Base-by-base conservation (phyloP, 768 basidiomycete genomes). In the Gyrodon lividus region DNA sequence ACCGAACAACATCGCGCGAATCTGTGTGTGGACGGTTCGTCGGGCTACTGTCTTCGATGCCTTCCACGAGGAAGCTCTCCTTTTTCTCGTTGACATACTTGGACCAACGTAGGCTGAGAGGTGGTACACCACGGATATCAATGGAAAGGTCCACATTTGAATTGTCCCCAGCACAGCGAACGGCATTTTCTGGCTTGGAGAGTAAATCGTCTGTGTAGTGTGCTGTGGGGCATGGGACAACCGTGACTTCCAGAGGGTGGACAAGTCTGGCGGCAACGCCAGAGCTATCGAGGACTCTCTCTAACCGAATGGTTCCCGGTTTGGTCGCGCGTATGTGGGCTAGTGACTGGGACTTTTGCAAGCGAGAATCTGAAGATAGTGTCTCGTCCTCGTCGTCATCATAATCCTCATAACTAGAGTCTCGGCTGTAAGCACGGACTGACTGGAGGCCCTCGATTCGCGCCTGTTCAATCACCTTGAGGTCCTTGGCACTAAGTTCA, bases 151-250 rank as follows among this genome's bases (percentile, higher is more conserved):
- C 75, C 19, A 83, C 59, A 52, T 77, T 74, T 6, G 77, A 69
- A 42, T 85, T 77, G 50, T 84, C 82, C 10, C 89, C 89, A 22
- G 80, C 80, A 67, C 92, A 95, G 31, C 81, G 83, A 48, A 84
- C 65, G 14, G 79, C 72, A 43, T 78, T 67, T 26, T 70, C 63
- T 8, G 68, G 51, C 58, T 63, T 60, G 34, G 51, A 44, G 23
- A 77, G 69, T 16, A 69, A 64, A 20, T 72, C 72, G 1, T 67
- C 66, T 0, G 72, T 59, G 61, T 93, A 94, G 58, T 80, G 78
- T 4, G 85, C 91, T 5, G 72, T 76, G 6, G 94, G 94, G 63
- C 94, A 97, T 17, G 92, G 89, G 12, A 86, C 89, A 39, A 96
- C 74, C 0, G 81, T 77, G 28, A 92, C 78, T 52, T 87, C 81